Base-by-base conservation (phyloP, 495 filamentous ascomycete species). In the Parathielavia appendiculata region DNA sequence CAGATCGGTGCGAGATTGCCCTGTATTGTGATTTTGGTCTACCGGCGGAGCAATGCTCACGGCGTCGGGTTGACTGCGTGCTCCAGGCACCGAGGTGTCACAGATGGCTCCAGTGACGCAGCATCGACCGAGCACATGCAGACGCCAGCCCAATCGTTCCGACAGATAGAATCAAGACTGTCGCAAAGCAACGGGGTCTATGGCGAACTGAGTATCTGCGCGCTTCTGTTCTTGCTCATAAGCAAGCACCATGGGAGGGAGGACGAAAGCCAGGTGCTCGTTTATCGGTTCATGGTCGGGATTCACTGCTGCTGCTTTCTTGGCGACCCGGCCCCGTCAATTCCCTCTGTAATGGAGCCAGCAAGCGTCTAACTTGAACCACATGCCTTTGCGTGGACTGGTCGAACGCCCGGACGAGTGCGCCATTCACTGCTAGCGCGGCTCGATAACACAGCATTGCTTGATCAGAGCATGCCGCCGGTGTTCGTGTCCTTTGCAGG, bases 21-120 rank as follows among this genome's bases (percentile, higher is more conserved):
- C 34, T 5, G 51, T 50, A 51, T 50, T 55, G 44, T 55, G 55
- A 51, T 46, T 20, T 51, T 49, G 43, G 55, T 26, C 30, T 17
- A 32, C 36, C 45, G 54, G 38, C 51, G 51, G 46, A 51, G 39
- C 43, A 39, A 56, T 13, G 4, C 34, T 36, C 17, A 26, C 50
- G 41, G 41, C 23, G n/a, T 50, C 55, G 53, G 58, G 47, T 40
- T 47, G 56, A 56, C 58, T 45, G 1, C 16, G 8, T 57, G 20
- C 53, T 57, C 51, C 51, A 63, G 56, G 60, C 56, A 63, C 51
- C 56, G 2, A 56, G 19, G 60, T 58, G 26, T 39, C 45, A 55
- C 55, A 46, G 17, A 39, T 36, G 38, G 14, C 1, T 13, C 47
- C 35, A 44, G 35, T 36, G 38, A 48, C 45, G 39, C 59, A 57